Base-by-base conservation (phyloP, 495 filamentous ascomycete genomes). In the Penicillium mononematosum region DNA sequence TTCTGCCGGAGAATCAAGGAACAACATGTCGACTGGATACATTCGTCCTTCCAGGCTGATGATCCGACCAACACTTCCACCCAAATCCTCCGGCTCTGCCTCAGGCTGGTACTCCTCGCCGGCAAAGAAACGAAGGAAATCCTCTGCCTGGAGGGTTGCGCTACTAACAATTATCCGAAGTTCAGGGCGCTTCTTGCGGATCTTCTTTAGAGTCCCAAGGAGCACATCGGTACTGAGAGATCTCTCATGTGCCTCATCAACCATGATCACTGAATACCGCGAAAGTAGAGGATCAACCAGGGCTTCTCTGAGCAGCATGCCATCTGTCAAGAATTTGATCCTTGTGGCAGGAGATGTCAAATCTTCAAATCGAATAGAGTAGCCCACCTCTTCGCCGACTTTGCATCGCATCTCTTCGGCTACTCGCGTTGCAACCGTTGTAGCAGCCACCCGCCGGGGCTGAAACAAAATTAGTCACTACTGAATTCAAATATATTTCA, bases 311-410 rank as follows among this genome's bases (percentile, higher is more conserved):
- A 99, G 87, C 25, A 99, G 81, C 64, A 99, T 82, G 10, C 94
- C 95, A 78, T 99, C 94, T 2, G 95, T 98, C 58, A 98, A 72
- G 69, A 97, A 99, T 69, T 99, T 99, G 71, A 99, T 95, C 47
- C 83, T 82, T 2, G 94, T 99, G 47, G 81, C 77, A 11, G 87
- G 82, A 43, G 91, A 96, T n/a, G 92, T 96, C 60, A 88, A 78
- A 78, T 98, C 94, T 68, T 98, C 95, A 68, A 99, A 99, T 51
- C 94, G 83, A 58, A 98, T 96, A 20, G 91, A 92, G 69, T 97
- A 98, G 45, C 95, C 95, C 52, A 98, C 92, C 72, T 97, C 90
- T 74, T 96, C 90, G 17, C 94, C 95, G 20, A 98, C 61, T 61
- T 92, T 87, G 68, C 90, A 91, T 11, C 91, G 87, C 82, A 92